phyloP scores from a whole-genome alignment of 768 basidiomycete species.

The Boletus rubroflammeus region DNA sequence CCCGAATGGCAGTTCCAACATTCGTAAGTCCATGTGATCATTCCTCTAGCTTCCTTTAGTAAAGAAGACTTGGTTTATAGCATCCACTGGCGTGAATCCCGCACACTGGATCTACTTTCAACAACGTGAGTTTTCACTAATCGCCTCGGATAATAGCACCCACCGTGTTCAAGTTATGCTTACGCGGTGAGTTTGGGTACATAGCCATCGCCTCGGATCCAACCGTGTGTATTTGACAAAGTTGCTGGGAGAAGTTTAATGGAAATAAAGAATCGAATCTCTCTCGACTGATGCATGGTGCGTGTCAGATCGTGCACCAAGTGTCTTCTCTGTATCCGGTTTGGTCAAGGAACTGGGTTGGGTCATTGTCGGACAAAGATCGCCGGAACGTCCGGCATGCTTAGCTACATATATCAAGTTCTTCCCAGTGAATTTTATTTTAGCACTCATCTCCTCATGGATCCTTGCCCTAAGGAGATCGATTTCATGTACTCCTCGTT shows the following conservation, averaged over 20 bases:
- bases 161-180: neutral
- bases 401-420: neutral
- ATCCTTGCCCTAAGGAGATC: neutral
- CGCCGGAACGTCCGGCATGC: neutral
- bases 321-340: neutral
- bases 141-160: neutral
- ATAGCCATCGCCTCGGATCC: conserved; percentile 32
- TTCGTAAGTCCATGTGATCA: conserved; percentile 33
- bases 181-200: conserved; percentile 1
- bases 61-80: conserved; percentile 20
- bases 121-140: conserved; percentile 34
- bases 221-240: conserved; percentile 28
- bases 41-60: neutral
- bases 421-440: neutral
- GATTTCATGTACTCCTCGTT: neutral
- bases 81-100: conserved; percentile 45
- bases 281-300: neutral
- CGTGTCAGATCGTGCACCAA: neutral
- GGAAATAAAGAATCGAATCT: neutral
- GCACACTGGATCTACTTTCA: conserved; percentile 46
- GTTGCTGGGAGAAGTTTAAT: neutral
- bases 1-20: conserved; percentile 44
- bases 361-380: neutral
- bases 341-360: neutral
- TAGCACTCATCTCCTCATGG: neutral